Evolutionary conservation across 257 asterid species (phyloP).

Genomic region (Oldenlandia corymbosa): DNA sequence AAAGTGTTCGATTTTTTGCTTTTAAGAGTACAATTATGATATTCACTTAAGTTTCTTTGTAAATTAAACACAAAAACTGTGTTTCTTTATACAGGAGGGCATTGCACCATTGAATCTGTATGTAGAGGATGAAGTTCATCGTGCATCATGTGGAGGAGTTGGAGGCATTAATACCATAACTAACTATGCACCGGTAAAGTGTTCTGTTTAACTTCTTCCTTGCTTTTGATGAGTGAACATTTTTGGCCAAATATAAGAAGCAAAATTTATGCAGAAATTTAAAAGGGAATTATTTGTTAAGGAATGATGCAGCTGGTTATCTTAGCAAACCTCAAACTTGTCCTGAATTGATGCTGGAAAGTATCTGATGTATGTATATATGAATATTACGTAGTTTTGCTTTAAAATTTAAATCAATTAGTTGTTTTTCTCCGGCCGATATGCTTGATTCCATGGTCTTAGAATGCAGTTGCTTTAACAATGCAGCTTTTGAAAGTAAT

Average conservation of each 20-base stretch:
- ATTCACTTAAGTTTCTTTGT: too few species aligned
- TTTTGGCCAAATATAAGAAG: too few species aligned
- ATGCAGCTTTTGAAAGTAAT: constrained; percentile 62
- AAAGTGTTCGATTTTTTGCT: too few species aligned
- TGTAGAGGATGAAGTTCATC: constrained; percentile 61
- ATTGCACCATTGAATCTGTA: constrained; percentile 47
- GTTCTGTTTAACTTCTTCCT: background rate
- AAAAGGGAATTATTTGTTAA: background rate
- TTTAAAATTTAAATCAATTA: too few species aligned
- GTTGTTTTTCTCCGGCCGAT: too few species aligned
- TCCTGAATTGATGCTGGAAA: too few species aligned
- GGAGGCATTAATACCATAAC: constrained; percentile 89
- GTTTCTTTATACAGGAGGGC: constrained; percentile 39
- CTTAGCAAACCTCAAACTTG: too few species aligned
- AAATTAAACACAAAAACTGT: too few species aligned
- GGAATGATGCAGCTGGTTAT: background rate
- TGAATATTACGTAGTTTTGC: too few species aligned
- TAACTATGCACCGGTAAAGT: constrained; percentile 70
- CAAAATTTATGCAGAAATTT: background rate
- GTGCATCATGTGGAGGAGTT: constrained; percentile 73
- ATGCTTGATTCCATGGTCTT: background rate
- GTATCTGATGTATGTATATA: too few species aligned
- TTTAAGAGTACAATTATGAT: too few species aligned
- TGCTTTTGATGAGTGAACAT: background rate
- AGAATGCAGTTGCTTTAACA: background rate